Conservation (phyloP, 441 rosid species). For the Gossypium gossypioides region DNA sequence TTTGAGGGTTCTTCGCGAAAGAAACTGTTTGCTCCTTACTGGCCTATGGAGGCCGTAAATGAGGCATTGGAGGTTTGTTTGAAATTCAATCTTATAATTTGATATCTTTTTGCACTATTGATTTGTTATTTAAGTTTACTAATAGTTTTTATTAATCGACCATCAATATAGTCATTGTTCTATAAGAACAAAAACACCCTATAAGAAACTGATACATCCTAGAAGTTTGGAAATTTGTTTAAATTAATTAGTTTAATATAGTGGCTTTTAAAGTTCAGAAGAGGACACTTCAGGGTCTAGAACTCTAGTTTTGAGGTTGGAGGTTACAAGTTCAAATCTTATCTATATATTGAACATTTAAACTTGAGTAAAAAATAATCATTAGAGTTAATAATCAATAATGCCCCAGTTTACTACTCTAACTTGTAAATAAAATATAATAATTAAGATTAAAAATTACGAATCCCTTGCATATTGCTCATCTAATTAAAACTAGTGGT, state of each 20-base stretch:
- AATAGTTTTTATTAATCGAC: not conserved
- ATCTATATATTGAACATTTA: not conserved
- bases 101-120: not conserved
- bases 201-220: not conserved
- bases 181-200: not conserved
- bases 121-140: not conserved
- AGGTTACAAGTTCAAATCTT: not conserved
- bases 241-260: not conserved
- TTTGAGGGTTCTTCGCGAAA: constrained; percentile 27
- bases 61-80: constrained; percentile 65
- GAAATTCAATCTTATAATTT: not conserved
- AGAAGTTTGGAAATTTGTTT: not conserved
- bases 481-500: not conserved
- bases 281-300: not conserved
- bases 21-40: constrained; percentile 41
- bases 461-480: not conserved
- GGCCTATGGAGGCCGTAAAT: constrained; percentile 49
- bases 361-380: not conserved
- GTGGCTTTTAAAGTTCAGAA: not conserved
- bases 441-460: not conserved
- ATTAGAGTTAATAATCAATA: not conserved
- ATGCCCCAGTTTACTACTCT: not conserved
- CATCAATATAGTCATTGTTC: not conserved
- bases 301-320: not conserved
- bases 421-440: not conserved